phyloP scores from a whole-genome alignment of 2,329 filamentous ascomycete genomes.

The Talaromyces sp. region DNA sequence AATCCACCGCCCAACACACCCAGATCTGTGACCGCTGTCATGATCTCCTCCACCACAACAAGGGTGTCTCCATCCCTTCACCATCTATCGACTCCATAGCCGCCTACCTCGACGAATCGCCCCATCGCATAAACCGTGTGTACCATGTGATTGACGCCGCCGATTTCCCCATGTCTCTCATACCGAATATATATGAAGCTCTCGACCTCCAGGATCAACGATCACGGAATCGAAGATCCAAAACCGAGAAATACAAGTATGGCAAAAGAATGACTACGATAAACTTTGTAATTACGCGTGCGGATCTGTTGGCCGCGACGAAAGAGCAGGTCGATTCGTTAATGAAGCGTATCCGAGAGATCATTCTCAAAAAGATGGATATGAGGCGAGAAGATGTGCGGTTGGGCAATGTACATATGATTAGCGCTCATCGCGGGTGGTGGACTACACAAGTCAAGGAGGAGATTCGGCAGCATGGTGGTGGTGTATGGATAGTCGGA shows the following conservation, averaged over 20 bases:
- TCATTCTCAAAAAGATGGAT: slow-evolving; percentile 74
- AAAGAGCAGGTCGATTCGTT: slow-evolving; percentile 80
- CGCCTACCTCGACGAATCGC: slow-evolving; percentile 82
- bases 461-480: slow-evolving; percentile 77
- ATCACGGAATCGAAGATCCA: slow-evolving; percentile 75
- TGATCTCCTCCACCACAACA: slow-evolving; percentile 70
- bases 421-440: slow-evolving; percentile 83
- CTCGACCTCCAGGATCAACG: slow-evolving; percentile 71
- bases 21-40: slow-evolving; percentile 82
- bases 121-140: slow-evolving; percentile 85
- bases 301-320: slow-evolving; percentile 78
- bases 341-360: slow-evolving; percentile 78
- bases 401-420: slow-evolving; percentile 81
- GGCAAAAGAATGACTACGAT: slow-evolving; percentile 73
- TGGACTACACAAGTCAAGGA: slow-evolving; percentile 86
- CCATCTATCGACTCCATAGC: slow-evolving; percentile 77
- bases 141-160: slow-evolving; percentile 95
- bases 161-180: slow-evolving; percentile 91
- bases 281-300: slow-evolving; percentile 86
- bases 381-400: slow-evolving; percentile 65
- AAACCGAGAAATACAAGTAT: slow-evolving; percentile 60
- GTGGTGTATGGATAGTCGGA: slow-evolving; percentile 93
- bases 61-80: slow-evolving; percentile 69
- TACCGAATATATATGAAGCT: slow-evolving; percentile 70
- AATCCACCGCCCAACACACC: slow-evolving; percentile 21